A percentile compares a stretch with the other conserved stretches of the same genome.
These are phyloP conservation scores for Solanum hybrid DNA, from an alignment of 305 asterid species.

Conservation along the genomic window DNA sequence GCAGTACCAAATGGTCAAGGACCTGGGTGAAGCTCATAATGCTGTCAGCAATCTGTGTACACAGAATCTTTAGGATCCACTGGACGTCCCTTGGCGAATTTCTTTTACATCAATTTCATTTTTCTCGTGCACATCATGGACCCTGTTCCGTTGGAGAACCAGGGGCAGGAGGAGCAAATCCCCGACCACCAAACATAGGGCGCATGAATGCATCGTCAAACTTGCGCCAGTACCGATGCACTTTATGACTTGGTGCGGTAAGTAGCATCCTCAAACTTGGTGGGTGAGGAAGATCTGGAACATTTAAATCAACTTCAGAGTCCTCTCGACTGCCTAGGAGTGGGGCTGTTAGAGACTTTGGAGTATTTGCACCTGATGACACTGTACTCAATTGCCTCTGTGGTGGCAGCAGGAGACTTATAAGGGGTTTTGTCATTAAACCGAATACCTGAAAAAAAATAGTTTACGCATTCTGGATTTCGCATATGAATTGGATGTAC, in stretches of 20 bases:
- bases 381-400: slow-evolving; percentile 9
- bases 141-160: slow-evolving; percentile 23
- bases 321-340: slow-evolving; percentile 14
- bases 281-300: slow-evolving; percentile 14
- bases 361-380: slow-evolving; percentile 16
- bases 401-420: slow-evolving; percentile 32
- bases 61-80: not conserved
- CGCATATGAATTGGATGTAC: not conserved
- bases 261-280: slow-evolving; percentile 25
- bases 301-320: slow-evolving; percentile 16
- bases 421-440: slow-evolving; percentile 66
- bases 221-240: slow-evolving; percentile 30
- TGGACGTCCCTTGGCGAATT: not conserved
- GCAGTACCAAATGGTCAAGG: not conserved
- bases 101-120: not conserved
- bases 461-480: not conserved
- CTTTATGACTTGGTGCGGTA: slow-evolving; percentile 24
- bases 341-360: slow-evolving; percentile 14
- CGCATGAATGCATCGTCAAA: slow-evolving; percentile 37
- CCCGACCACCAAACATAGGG: slow-evolving; percentile 38
- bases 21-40: not conserved
- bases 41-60: not conserved
- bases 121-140: not conserved
- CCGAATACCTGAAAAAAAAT: slow-evolving; percentile 19
- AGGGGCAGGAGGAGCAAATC: slow-evolving; percentile 25